These are phyloP conservation scores for Ceratocystis destructans DNA, from an alignment of 2,329 filamentous ascomycete genomes.

Conservation along the genomic window DNA sequence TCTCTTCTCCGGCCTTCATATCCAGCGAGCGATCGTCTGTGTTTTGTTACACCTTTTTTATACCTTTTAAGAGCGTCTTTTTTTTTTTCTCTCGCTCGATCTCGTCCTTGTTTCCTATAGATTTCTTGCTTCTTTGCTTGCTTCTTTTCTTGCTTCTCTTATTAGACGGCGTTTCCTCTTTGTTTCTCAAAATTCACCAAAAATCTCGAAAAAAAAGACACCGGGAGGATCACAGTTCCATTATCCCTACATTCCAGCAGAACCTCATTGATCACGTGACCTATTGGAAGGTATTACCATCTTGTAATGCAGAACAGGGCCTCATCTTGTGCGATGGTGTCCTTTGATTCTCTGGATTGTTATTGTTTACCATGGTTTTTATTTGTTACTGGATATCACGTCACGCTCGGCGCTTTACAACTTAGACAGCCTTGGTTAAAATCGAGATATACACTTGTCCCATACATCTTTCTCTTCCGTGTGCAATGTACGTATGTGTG, in stretches of 20 bases:
- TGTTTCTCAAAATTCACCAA: background rate
- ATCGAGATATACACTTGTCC: background rate
- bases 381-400: background rate
- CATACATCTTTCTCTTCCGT: background rate
- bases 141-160: constrained; percentile 9
- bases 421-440: background rate
- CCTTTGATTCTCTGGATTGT: constrained; percentile 1
- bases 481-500: background rate
- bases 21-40: constrained; percentile 9
- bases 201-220: background rate
- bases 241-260: background rate
- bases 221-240: constrained; percentile 8
- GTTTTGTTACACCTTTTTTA: constrained; percentile 13
- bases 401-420: background rate
- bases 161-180: constrained; percentile 5
- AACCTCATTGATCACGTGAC: constrained; percentile 6
- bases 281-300: background rate
- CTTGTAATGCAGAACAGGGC: background rate
- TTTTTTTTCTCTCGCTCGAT: background rate
- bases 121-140: constrained; percentile 4
- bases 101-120: background rate
- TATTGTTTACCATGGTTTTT: background rate
- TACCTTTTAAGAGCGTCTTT: background rate
- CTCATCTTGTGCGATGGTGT: background rate
- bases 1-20: constrained; percentile 5